A percentile compares a stretch with the other conserved stretches of the same genome.
phyloP scores from a whole-genome alignment of 768 basidiomycete species.

The Boletales sp. region DNA sequence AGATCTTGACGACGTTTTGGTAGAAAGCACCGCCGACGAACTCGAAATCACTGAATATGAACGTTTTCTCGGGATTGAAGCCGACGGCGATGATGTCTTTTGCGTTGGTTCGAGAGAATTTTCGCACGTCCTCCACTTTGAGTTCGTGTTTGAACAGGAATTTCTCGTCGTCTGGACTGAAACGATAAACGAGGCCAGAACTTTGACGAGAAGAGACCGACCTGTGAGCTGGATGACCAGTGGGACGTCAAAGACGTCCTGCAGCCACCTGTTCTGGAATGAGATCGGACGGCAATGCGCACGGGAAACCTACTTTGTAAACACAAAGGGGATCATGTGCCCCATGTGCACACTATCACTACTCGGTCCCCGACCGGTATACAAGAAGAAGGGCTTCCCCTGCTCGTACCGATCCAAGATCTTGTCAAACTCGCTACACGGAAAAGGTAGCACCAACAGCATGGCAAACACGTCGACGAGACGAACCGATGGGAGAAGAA shows the following conservation, averaged over 20 bases:
- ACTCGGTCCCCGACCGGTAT: conserved; percentile 95
- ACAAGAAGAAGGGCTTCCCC: conserved; percentile 95
- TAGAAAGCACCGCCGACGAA: conserved; percentile 93
- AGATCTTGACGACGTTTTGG: conserved; percentile 88
- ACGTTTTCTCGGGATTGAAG: conserved; percentile 87
- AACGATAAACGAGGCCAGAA: neutral
- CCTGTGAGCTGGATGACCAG: conserved; percentile 95
- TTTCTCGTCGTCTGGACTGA: conserved; percentile 87
- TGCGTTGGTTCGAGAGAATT: conserved; percentile 83
- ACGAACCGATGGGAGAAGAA: conserved; percentile 97
- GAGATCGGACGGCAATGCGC: neutral
- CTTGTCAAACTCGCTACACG: conserved; percentile 78
- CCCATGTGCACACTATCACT: conserved; percentile 97
- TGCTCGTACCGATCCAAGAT: conserved; percentile 96
- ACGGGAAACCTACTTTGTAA: conserved; percentile 75
- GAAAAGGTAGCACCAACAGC: conserved; percentile 2
- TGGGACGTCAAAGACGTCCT: conserved; percentile 93
- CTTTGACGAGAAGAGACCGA: conserved; percentile 25
- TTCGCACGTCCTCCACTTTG: conserved; percentile 82
- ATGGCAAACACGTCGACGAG: neutral
- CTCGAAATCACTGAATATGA: conserved; percentile 92
- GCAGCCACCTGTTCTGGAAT: conserved; percentile 71
- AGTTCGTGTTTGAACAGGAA: conserved; percentile 96
- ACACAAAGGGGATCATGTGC: conserved; percentile 95
- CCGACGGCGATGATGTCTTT: conserved; percentile 96